phyloP scores from a whole-genome alignment of 1,139 yeast genomes.

The Groenewaldozyma auringiensis region DNA sequence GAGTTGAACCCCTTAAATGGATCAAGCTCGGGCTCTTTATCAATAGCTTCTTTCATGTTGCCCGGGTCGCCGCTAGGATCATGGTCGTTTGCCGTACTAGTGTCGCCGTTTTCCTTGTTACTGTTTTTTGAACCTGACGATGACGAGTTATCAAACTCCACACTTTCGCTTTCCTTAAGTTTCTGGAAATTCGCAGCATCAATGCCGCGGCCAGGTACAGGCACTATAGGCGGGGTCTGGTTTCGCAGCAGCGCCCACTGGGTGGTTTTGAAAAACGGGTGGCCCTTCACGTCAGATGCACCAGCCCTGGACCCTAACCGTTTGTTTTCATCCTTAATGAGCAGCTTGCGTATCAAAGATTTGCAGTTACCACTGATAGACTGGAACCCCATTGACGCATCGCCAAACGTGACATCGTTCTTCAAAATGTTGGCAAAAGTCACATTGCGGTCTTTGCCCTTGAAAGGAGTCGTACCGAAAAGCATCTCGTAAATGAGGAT shows the following conservation, averaged over 20 bases:
- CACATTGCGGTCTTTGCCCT: slow-evolving; percentile 78
- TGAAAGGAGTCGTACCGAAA: slow-evolving; percentile 92
- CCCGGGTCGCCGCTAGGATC: slow-evolving; percentile 14
- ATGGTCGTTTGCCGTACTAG: slow-evolving; percentile 6
- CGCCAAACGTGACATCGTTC: slow-evolving; percentile 71
- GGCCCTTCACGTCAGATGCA: slow-evolving; percentile 87
- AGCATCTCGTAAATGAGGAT: slow-evolving; percentile 88
- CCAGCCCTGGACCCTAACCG: slow-evolving; percentile 88
- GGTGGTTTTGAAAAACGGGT: slow-evolving; percentile 78
- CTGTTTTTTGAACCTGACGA: not conserved
- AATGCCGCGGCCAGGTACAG: slow-evolving; percentile 62
- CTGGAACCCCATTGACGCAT: slow-evolving; percentile 29
- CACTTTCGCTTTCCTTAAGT: slow-evolving; percentile 27
- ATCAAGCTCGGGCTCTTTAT: slow-evolving; percentile 35
- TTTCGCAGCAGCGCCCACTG: slow-evolving; percentile 94
- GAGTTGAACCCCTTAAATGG: slow-evolving; percentile 88
- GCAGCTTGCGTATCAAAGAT: slow-evolving; percentile 65
- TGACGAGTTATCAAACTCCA: slow-evolving; percentile 27
- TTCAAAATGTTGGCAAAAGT: slow-evolving; percentile 85
- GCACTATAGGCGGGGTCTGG: slow-evolving; percentile 92
- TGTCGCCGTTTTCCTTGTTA: slow-evolving; percentile 6
- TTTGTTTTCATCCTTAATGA: slow-evolving; percentile 82
- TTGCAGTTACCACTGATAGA: slow-evolving; percentile 69
- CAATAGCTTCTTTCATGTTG: not conserved
- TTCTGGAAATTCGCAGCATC: slow-evolving; percentile 30